Evolutionary conservation across 768 basidiomycete species (phyloP).

Genomic region (Lentinula detonsa): DNA sequence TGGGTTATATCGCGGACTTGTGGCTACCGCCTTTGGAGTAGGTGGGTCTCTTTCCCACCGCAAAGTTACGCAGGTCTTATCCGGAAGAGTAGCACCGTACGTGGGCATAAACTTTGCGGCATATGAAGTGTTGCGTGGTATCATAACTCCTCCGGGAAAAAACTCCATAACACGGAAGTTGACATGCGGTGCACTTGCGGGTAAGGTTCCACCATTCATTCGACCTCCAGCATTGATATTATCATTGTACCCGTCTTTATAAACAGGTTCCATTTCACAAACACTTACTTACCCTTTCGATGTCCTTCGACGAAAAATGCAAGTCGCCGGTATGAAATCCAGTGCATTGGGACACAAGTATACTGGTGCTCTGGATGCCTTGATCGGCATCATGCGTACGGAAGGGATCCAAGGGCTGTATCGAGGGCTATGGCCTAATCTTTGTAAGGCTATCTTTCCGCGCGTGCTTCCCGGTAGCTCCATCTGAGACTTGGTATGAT

Average conservation of each 20-base stretch:
- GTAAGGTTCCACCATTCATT: conserved; percentile 27
- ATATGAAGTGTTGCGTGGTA: conserved; percentile 76
- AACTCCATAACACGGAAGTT: conserved; percentile 63
- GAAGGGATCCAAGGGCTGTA: conserved; percentile 81
- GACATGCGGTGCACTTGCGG: conserved; percentile 81
- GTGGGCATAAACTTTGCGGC: conserved; percentile 92
- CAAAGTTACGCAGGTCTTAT: too few species aligned
- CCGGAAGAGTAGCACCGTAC: conserved; percentile 53
- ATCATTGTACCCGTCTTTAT: background rate
- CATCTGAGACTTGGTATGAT: conserved; percentile 1
- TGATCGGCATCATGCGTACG: conserved; percentile 55
- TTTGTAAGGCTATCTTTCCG: conserved; percentile 48
- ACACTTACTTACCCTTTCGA: conserved; percentile 96
- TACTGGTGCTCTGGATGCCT: conserved; percentile 74
- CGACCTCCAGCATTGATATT: background rate
- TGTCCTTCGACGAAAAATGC: conserved; percentile 92
- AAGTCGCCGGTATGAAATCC: conserved; percentile 76
- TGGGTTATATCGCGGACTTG: conserved; percentile 80
- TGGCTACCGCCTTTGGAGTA: conserved; percentile 83
- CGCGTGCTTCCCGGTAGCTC: background rate
- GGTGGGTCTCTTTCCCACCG: background rate
- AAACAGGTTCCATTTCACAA: conserved; percentile 80
- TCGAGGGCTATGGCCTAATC: conserved; percentile 83
- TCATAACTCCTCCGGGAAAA: conserved; percentile 81
- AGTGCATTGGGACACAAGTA: conserved; percentile 60